phyloP scores from a whole-genome alignment of 805 yeast species.

The Kluyveromyces aestuarii region DNA sequence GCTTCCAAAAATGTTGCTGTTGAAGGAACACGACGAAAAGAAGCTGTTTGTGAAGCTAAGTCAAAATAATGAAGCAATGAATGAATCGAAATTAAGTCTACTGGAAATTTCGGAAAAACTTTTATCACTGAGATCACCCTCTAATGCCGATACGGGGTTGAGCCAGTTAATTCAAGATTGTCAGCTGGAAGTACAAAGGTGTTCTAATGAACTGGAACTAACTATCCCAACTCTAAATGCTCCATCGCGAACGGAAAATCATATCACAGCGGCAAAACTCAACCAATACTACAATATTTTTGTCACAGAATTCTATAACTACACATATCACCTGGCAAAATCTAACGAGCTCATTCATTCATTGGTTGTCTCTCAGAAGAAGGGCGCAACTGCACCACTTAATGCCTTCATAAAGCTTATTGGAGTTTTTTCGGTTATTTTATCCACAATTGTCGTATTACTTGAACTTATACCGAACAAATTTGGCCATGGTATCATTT shows the following conservation, averaged over 20 bases:
- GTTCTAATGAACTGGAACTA: slow-evolving; percentile 11
- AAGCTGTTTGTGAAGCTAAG: slow-evolving; percentile 22
- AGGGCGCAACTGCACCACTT: slow-evolving; percentile 7
- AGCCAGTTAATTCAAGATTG: slow-evolving; percentile 19
- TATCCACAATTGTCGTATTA: slow-evolving; percentile 14
- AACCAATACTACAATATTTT: slow-evolving; percentile 23
- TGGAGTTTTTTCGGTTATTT: slow-evolving; percentile 9
- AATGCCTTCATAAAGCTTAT: slow-evolving; percentile 5
- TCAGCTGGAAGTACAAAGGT: slow-evolving; percentile 20
- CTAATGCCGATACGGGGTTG: slow-evolving; percentile 16
- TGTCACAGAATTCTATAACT: slow-evolving; percentile 23
- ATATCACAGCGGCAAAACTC: slow-evolving; percentile 13
- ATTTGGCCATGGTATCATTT: slow-evolving; percentile 19
- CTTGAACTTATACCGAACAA: slow-evolving; percentile 21
- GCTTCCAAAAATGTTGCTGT: slow-evolving; percentile 19
- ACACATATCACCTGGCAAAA: slow-evolving; percentile 17
- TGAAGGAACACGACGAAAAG: slow-evolving; percentile 12
- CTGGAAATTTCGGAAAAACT: slow-evolving; percentile 20
- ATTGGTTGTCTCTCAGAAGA: slow-evolving; percentile 18
- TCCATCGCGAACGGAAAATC: slow-evolving; percentile 2
- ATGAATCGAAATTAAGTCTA: slow-evolving; percentile 21
- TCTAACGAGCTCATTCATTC: slow-evolving; percentile 21
- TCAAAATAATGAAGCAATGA: slow-evolving; percentile 25
- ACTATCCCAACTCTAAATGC: slow-evolving; percentile 3
- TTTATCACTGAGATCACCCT: slow-evolving; percentile 11